Percentiles rank a stretch among this genome's conserved stretches.
These are phyloP conservation scores for Xylaria sp. DNA, from an alignment of 2,329 filamentous ascomycete genomes.

Conservation along the genomic window DNA sequence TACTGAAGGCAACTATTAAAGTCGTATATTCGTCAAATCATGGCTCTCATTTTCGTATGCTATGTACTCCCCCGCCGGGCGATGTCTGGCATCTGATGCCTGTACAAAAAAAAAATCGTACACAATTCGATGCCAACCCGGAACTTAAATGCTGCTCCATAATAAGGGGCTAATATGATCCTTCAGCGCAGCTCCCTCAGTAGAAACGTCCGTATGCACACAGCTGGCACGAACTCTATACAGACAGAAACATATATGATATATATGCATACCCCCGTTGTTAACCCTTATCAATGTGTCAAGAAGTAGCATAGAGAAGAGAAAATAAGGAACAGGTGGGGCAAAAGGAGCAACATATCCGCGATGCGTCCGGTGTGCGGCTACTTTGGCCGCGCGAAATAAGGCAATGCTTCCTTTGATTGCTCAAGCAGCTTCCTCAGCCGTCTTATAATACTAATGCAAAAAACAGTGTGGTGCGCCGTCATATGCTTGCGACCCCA, in stretches of 20 bases:
- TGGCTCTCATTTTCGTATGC: constrained; percentile 46
- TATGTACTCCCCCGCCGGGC: constrained; percentile 42
- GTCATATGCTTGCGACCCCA: constrained; percentile 48
- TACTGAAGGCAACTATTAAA: constrained; percentile 1
- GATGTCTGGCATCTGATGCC: constrained; percentile 48
- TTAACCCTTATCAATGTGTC: constrained; percentile 16
- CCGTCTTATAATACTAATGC: constrained; percentile 42
- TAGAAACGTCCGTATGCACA: constrained; percentile 12
- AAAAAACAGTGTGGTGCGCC: constrained; percentile 45
- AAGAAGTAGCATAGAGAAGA: constrained; percentile 2
- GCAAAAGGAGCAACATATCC: constrained; percentile 8
- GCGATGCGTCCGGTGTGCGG: constrained; percentile 14
- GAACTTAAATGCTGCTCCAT: constrained; percentile 8
- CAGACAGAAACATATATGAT: neutral
- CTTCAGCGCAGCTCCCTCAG: neutral
- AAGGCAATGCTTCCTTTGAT: constrained; percentile 35
- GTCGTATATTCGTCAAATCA: constrained; percentile 43
- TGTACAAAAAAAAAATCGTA: constrained; percentile 38
- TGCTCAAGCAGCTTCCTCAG: constrained; percentile 41
- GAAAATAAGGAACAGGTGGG: neutral
- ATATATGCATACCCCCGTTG: neutral
- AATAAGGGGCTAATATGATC: constrained; percentile 27
- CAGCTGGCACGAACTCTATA: constrained; percentile 4
- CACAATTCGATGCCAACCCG: constrained; percentile 40
- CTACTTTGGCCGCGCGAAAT: constrained; percentile 6